Evolutionary conservation across 176 grass and related monocot species (phyloP), one percentile per base, ranked within the genome.

Genomic region (Pharus latifolius): DNA sequence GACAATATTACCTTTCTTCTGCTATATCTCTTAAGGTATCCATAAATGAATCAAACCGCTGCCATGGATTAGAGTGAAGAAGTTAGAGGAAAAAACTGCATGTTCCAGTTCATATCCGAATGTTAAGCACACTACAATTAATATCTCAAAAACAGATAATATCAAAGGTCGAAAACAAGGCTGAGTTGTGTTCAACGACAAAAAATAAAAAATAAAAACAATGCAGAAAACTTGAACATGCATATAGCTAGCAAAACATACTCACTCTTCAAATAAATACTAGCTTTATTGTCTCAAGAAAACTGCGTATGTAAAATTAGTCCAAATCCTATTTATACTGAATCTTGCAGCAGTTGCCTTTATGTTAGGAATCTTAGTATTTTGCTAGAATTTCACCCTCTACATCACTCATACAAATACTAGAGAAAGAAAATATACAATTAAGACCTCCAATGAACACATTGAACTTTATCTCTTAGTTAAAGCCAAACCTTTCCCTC

Each of bases 1-100:
- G n/a, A n/a, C n/a, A 54, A 35, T 49, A 52, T 77, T 83, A 98
- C 94, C 94, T 93, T 82, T 98, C 94, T 48, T 98, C 94, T 75
- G 76, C 70, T 68, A 87, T 19, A 78, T 83, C 86, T 76, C 83
- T 90, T 84, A 98, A 88, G 76, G 84, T 61, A 37, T 76, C 76
- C 81, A 90, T 83, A 67, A 98, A 98, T 60, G 66, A 79, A 80
- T 98, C 86, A 66, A 93, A 85, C 48, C 86, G 64, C 94, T 98
- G 86, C 65, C 58, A 87, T 37, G 40, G 16, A 83, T 73, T 67
- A 70, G n/a, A 55, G 51, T 30, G 60, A 74, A 60, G 65, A 73
- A 54, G 52, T 80, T 56, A 78, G 50, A n/a, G n/a, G n/a, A 58
- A 84, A 77, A 32, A 60, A 53, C 49, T 50, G 51, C 15, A 48